phyloP scores from a whole-genome alignment of 23 red algal species.

The Pyropia haitanensis region DNA sequence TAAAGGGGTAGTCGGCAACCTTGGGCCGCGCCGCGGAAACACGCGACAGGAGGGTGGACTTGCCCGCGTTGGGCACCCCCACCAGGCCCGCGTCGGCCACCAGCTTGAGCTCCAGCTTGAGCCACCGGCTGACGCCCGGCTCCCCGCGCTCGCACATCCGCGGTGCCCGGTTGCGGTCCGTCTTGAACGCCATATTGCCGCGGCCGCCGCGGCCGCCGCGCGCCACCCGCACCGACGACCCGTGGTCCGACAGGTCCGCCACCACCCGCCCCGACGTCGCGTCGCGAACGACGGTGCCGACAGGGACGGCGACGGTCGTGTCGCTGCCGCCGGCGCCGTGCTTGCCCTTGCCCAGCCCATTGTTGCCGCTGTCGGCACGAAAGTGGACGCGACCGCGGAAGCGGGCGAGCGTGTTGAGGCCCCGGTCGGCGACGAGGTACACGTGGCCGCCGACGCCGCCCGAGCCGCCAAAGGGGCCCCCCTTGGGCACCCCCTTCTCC shows the following conservation, averaged over 20 bases:
- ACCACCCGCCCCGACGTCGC: slow-evolving; percentile 30
- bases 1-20: slow-evolving; percentile 97
- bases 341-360: slow-evolving; percentile 59
- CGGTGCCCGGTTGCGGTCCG: slow-evolving; percentile 74
- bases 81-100: slow-evolving; percentile 83
- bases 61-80: slow-evolving; percentile 91
- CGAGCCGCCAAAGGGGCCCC: slow-evolving; percentile 81
- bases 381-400: slow-evolving; percentile 61
- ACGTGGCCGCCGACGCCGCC: slow-evolving; percentile 73
- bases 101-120: slow-evolving; percentile 83
- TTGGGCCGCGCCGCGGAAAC: slow-evolving; percentile 72
- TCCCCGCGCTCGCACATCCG: slow-evolving; percentile 66
- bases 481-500: slow-evolving; percentile 72
- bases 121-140: slow-evolving; percentile 36
- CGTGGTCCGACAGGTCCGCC: slow-evolving; percentile 57
- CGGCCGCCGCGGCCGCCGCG: slow-evolving; percentile 72
- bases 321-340: slow-evolving; percentile 46
- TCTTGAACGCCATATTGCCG: slow-evolving; percentile 85
- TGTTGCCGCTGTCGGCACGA: slow-evolving; percentile 36
- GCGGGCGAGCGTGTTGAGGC: slow-evolving; percentile 64
- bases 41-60: slow-evolving; percentile 64
- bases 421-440: slow-evolving; percentile 41
- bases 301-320: slow-evolving; percentile 30
- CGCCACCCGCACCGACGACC: slow-evolving; percentile 40
- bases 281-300: slow-evolving; percentile 73